A percentile compares a stretch with the other conserved stretches of the same genome.
Evolutionary conservation across 352 stramenopile species (phyloP).

Genomic region (Phytophthora constricta): DNA sequence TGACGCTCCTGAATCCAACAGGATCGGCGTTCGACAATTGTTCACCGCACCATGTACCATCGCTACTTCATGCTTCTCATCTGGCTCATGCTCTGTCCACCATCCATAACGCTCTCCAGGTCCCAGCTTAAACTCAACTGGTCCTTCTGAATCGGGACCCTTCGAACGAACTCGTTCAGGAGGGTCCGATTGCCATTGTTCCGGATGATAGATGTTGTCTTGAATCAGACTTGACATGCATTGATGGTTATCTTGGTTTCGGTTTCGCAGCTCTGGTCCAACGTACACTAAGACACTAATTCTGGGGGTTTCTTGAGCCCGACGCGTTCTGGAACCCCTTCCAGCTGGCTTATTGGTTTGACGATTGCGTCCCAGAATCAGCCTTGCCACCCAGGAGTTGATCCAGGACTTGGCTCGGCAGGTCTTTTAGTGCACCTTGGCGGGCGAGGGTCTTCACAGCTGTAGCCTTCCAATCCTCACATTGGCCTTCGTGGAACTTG

Average conservation of each 20-base stretch:
- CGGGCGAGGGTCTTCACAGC: neutral
- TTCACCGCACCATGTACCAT: neutral
- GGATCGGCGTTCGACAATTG: neutral
- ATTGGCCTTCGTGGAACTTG: slow-evolving; percentile 5
- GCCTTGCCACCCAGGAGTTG: neutral
- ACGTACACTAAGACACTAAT: slow-evolving; percentile 1
- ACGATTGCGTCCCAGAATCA: neutral
- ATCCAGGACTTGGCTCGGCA: neutral
- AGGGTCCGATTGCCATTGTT: too few species aligned
- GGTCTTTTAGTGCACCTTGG: neutral
- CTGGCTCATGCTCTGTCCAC: neutral
- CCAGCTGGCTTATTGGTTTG: too few species aligned
- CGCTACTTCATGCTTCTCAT: neutral
- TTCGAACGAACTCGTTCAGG: neutral
- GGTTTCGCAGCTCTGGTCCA: neutral
- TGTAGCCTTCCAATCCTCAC: neutral
- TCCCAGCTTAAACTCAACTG: neutral
- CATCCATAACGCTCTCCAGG: neutral
- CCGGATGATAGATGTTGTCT: too few species aligned
- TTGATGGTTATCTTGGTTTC: neutral
- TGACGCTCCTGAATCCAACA: neutral
- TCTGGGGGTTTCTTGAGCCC: neutral
- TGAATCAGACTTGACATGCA: neutral
- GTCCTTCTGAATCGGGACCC: neutral
- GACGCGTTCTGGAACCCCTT: slow-evolving; percentile 1